Evolutionary conservation across 2,329 filamentous ascomycete species (phyloP).

Genomic region (Pleomassaria siparia): DNA sequence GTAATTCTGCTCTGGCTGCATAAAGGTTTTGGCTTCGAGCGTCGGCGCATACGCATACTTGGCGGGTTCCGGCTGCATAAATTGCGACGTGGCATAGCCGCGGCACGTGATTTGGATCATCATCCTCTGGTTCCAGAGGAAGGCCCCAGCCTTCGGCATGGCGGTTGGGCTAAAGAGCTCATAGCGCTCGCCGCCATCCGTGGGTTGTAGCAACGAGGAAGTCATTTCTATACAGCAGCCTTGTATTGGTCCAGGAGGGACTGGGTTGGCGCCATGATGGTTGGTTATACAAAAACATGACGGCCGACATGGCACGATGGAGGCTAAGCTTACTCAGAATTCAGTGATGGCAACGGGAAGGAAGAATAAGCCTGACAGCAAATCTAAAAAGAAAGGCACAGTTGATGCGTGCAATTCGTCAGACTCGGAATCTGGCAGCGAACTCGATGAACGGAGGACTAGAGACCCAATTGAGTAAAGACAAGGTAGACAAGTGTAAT

Average conservation of each 20-base stretch:
- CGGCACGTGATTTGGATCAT: slow-evolving; percentile 63
- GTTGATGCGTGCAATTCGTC: background rate
- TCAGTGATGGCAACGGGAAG: slow-evolving; percentile 20
- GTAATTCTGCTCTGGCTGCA: slow-evolving; percentile 63
- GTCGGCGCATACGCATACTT: slow-evolving; percentile 63
- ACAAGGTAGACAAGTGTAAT: background rate
- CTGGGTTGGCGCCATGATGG: slow-evolving; percentile 19
- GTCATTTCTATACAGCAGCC: slow-evolving; percentile 6
- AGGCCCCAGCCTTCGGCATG: slow-evolving; percentile 58
- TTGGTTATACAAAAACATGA: slow-evolving; percentile 26
- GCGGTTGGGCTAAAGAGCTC: slow-evolving; percentile 59
- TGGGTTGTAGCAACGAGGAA: slow-evolving; percentile 39
- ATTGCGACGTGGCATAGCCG: slow-evolving; percentile 60
- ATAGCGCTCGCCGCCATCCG: slow-evolving; percentile 56
- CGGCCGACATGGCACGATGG: slow-evolving; percentile 21
- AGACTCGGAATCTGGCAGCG: background rate
- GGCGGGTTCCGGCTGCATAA: slow-evolving; percentile 63
- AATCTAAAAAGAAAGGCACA: background rate
- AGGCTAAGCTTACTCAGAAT: slow-evolving; percentile 31
- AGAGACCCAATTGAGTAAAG: background rate
- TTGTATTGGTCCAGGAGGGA: slow-evolving; percentile 11
- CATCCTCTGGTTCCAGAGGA: slow-evolving; percentile 63
- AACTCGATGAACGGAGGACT: background rate
- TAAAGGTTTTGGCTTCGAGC: slow-evolving; percentile 61
- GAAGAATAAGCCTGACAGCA: slow-evolving; percentile 8